Percentiles rank a stretch among this genome's conserved stretches.
These are phyloP conservation scores for Cucurbita argyrosperma DNA, from an alignment of 306 rosid species.

Conservation along the genomic window DNA sequence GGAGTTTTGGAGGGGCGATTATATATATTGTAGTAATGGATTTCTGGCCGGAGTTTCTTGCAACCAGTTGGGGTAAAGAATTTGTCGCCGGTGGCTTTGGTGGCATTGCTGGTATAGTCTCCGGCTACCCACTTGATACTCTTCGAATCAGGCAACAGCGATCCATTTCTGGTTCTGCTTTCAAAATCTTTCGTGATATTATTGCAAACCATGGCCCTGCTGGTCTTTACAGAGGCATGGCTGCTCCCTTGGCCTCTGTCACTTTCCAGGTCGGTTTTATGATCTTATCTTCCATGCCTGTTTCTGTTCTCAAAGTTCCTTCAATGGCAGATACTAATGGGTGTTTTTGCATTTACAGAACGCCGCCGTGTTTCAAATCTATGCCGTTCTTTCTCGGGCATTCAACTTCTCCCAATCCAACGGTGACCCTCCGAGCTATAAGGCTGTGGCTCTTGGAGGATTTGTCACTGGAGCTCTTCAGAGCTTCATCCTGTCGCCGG, in stretches of 20 bases:
- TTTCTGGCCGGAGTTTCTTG: slow-evolving; percentile 76
- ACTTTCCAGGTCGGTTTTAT: slow-evolving; percentile 57
- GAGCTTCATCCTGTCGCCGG: slow-evolving; percentile 50
- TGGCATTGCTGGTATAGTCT: slow-evolving; percentile 67
- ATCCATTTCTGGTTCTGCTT: slow-evolving; percentile 41
- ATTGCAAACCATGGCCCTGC: slow-evolving; percentile 41
- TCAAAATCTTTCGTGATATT: slow-evolving; percentile 33
- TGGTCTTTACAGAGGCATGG: slow-evolving; percentile 80
- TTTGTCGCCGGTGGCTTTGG: slow-evolving; percentile 90
- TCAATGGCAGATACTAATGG: not conserved
- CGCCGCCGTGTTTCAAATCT: slow-evolving; percentile 73
- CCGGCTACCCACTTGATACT: slow-evolving; percentile 83
- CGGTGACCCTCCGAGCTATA: slow-evolving; percentile 53
- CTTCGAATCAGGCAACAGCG: slow-evolving; percentile 46
- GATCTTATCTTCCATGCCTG: not conserved
- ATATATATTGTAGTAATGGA: slow-evolving; percentile 23
- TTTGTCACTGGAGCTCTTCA: slow-evolving; percentile 57
- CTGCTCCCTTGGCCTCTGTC: slow-evolving; percentile 69
- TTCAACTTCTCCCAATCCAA: slow-evolving; percentile 25
- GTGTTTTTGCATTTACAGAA: slow-evolving; percentile 30
- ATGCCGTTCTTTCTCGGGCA: slow-evolving; percentile 52
- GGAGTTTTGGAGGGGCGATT: not conserved
- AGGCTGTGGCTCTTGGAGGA: slow-evolving; percentile 61
- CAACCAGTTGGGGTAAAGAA: slow-evolving; percentile 63
- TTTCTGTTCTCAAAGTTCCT: not conserved